These are phyloP conservation scores for Boletus barrowsii DNA, from an alignment of 768 basidiomycete genomes.

Conservation along the genomic window DNA sequence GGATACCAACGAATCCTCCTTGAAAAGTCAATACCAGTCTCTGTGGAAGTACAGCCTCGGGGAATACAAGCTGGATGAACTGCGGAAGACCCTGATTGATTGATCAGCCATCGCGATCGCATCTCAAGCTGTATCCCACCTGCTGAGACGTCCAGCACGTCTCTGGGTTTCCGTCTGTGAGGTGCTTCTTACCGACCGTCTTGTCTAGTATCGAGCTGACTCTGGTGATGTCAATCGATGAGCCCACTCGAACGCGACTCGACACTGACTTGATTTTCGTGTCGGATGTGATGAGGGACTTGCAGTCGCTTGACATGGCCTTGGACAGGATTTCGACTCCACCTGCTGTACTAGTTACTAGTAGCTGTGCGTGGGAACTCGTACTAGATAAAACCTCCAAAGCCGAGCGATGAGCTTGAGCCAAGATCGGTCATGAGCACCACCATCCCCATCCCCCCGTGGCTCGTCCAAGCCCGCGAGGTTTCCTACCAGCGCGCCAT, in stretches of 20 bases:
- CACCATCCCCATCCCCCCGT: conserved; percentile 12
- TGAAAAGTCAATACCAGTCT: conserved; percentile 70
- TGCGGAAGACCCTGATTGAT: conserved; percentile 69
- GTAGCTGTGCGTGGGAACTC: conserved; percentile 14
- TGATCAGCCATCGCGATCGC: conserved; percentile 6
- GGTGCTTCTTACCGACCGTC: conserved; percentile 63
- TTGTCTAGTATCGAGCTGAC: conserved; percentile 81
- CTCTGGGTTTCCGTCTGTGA: conserved; percentile 68
- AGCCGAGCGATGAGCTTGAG: neutral
- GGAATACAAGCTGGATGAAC: conserved; percentile 65
- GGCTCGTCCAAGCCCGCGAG: conserved; percentile 17
- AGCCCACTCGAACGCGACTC: conserved; percentile 30
- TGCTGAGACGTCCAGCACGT: conserved; percentile 87
- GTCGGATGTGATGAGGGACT: conserved; percentile 21
- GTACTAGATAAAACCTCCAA: neutral
- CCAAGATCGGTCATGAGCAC: conserved; percentile 5
- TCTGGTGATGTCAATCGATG: conserved; percentile 36
- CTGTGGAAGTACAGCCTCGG: conserved; percentile 49
- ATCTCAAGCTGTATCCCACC: conserved; percentile 35
- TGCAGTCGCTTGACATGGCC: conserved; percentile 21
- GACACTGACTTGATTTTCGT: conserved; percentile 35
- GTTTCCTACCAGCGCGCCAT: conserved; percentile 22
- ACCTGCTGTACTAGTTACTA: neutral
- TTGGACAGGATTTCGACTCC: no score
- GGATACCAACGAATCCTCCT: conserved; percentile 79